These are phyloP conservation scores for Lagenidium giganteum DNA, from an alignment of 352 stramenopile genomes.

Conservation along the genomic window DNA sequence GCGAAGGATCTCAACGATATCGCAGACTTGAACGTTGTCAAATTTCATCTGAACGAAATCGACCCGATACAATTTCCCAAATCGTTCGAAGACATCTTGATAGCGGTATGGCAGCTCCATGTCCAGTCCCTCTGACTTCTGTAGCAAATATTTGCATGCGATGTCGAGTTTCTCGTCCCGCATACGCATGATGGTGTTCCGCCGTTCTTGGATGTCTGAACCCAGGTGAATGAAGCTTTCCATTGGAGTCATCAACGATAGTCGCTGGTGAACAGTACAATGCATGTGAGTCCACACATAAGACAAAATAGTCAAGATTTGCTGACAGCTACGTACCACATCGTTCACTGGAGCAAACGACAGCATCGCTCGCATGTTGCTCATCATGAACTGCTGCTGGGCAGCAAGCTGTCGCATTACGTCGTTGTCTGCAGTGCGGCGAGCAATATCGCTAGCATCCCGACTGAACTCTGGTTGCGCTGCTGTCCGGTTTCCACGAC, in stretches of 20 bases:
- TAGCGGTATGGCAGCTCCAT: constrained; percentile 53
- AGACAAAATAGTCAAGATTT: too few relatives aligned
- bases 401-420: constrained; percentile 50
- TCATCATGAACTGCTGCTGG: constrained; percentile 63
- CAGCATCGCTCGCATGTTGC: constrained; percentile 79
- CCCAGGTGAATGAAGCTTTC: constrained; percentile 53
- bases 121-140: constrained; percentile 40
- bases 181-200: constrained; percentile 33
- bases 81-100: constrained; percentile 57
- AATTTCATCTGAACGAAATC: constrained; percentile 69
- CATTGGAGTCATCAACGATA: constrained; percentile 66
- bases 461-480: too few relatives aligned
- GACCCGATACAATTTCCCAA: constrained; percentile 65
- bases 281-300: too few relatives aligned
- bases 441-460: constrained; percentile 30
- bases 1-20: constrained; percentile 66
- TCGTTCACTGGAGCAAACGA: constrained; percentile 68
- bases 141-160: constrained; percentile 32
- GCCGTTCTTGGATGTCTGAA: constrained; percentile 28
- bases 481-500: too few relatives aligned
- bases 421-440: constrained; percentile 41
- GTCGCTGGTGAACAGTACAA: too few relatives aligned
- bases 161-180: constrained; percentile 45
- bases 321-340: too few relatives aligned
- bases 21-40: constrained; percentile 56